Base-by-base conservation (phyloP, 805 yeast genomes). In the Candida dajiaensis region DNA sequence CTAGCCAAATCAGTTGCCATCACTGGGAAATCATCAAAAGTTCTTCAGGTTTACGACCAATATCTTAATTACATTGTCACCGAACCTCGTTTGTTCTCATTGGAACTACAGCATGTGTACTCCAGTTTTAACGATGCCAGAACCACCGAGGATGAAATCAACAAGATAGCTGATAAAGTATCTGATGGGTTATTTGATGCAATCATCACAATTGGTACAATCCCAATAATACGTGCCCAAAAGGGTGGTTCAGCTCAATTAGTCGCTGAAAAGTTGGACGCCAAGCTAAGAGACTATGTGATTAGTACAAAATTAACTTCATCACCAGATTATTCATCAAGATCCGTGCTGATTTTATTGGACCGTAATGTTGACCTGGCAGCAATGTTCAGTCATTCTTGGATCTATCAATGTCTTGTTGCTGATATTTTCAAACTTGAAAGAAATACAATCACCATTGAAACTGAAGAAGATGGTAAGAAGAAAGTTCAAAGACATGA, bases 371-470 rank as follows among this genome's bases (percentile, higher is more conserved):
- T 94, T 49, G 98, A 94, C 66, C 72, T 94, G 50, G 83, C 94
- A 2, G 84, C 96, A 15, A 92, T 94, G 97, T 83, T 94, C 65
- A 79, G 92, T 1, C 99, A 94, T 67, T 88, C 97, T 12, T 92
- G 98, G 97, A 90, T 95, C 42, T 94, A 94, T 64, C 96, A 92
- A 69, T 89, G 97, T 59, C 82, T 94, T 79, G 94, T 94, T 18
- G 86, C 90, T 59, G 99, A 94, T 63, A 94, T 89, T 6, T 88
- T 94, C 63, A 77, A 79, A 44, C 73, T 94, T 57, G 77, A 82
- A 53, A 77, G 95, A 61, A 90, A 92, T 63, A 84, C 97, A 21
- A 85, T 92, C 50, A 77, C 81, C 19, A 71, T 89, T 29, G 71
- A 72, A 38, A 68, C 70, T 23, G 63, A 64, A 15, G 66, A 65